These are phyloP conservation scores for Sclerotinia glacialis DNA, from an alignment of 2,329 filamentous ascomycete genomes.

Conservation along the genomic window DNA sequence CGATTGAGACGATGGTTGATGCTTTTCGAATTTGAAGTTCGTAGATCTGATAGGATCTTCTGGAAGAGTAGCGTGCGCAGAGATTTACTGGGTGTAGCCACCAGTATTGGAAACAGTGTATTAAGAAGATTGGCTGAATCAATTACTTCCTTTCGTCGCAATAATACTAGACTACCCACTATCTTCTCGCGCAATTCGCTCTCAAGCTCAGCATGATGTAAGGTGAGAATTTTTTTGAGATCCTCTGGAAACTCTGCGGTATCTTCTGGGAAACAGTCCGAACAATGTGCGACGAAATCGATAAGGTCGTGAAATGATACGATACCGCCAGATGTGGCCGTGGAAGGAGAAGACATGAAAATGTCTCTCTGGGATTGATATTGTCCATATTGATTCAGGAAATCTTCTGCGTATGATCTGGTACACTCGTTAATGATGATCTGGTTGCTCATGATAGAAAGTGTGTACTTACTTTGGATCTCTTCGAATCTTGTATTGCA, in stretches of 20 bases:
- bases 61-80: slow-evolving; percentile 79
- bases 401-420: slow-evolving; percentile 87
- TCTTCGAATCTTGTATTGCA: slow-evolving; percentile 87
- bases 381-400: slow-evolving; percentile 81
- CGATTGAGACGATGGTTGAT: slow-evolving; percentile 92
- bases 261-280: slow-evolving; percentile 85
- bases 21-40: slow-evolving; percentile 79
- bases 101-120: slow-evolving; percentile 89
- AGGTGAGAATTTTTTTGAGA: slow-evolving; percentile 73
- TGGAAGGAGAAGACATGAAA: slow-evolving; percentile 79
- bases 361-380: slow-evolving; percentile 90
- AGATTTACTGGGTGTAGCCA: slow-evolving; percentile 88
- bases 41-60: slow-evolving; percentile 88
- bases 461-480: slow-evolving; percentile 66
- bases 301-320: slow-evolving; percentile 87
- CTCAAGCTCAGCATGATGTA: slow-evolving; percentile 80
- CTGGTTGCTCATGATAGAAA: neutral
- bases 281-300: slow-evolving; percentile 89
- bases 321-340: slow-evolving; percentile 72
- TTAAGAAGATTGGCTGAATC: slow-evolving; percentile 81
- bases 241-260: slow-evolving; percentile 76
- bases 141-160: slow-evolving; percentile 88
- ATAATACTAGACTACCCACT: slow-evolving; percentile 80
- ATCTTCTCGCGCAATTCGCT: slow-evolving; percentile 89
- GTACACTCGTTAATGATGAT: slow-evolving; percentile 21